Evolutionary conservation across 2,329 filamentous ascomycete species (phyloP).

Genomic region (Didymellaceae sp.): DNA sequence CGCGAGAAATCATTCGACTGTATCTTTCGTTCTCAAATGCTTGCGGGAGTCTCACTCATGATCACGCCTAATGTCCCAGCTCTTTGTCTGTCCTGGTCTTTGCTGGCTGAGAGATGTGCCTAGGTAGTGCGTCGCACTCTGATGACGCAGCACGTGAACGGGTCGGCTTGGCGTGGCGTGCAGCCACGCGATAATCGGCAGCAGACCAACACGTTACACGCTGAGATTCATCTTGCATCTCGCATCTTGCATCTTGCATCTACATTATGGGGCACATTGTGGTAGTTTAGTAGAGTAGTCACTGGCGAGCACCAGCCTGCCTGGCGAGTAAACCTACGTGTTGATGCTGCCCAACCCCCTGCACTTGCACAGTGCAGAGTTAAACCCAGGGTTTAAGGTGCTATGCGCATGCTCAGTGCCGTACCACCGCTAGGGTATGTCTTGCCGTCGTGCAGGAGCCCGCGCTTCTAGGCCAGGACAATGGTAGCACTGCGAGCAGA

Average conservation of each 20-base stretch:
- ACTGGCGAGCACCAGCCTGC: background rate
- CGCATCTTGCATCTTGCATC: too few relatives aligned
- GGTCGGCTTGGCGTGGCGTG: slow-evolving; percentile 11
- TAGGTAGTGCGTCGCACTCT: slow-evolving; percentile 1
- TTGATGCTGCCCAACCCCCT: slow-evolving; percentile 4
- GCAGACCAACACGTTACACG: background rate
- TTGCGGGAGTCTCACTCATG: slow-evolving; percentile 2
- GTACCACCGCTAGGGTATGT: slow-evolving; percentile 12
- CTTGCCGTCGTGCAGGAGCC: slow-evolving; percentile 10
- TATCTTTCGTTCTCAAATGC: slow-evolving; percentile 2
- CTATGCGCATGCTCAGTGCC: slow-evolving; percentile 16
- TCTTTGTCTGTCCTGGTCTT: background rate
- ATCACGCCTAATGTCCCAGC: background rate
- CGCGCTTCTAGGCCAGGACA: background rate
- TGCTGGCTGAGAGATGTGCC: background rate
- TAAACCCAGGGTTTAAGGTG: slow-evolving; percentile 14
- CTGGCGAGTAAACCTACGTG: too few relatives aligned
- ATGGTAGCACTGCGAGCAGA: background rate
- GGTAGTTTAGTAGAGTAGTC: background rate
- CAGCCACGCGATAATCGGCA: slow-evolving; percentile 14
- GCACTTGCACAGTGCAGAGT: background rate
- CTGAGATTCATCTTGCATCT: background rate
- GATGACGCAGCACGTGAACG: slow-evolving; percentile 21
- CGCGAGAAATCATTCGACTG: background rate
- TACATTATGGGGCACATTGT: too few relatives aligned